A percentile compares a stretch with the other conserved stretches of the same genome.
Conservation (phyloP, 352 stramenopile genomes). For the Thalassiosira ordinaria region DNA sequence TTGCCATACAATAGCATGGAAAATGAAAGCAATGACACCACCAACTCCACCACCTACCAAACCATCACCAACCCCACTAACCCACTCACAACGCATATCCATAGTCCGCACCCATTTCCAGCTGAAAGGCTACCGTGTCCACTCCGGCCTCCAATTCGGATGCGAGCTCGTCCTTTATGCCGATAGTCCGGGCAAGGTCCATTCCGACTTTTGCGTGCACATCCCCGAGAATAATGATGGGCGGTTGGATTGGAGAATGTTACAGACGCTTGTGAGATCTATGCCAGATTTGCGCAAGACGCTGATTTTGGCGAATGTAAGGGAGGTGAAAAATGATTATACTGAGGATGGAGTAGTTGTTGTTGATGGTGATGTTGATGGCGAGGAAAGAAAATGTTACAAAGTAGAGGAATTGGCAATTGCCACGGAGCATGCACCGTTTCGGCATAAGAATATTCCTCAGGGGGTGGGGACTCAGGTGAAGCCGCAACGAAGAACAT, state of each 20-base stretch:
- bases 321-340: slow-evolving; percentile 7
- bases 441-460: slow-evolving; percentile 69
- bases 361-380: slow-evolving; percentile 7
- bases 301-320: slow-evolving; percentile 68
- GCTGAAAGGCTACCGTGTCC: slow-evolving; percentile 79
- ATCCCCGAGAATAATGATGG: slow-evolving; percentile 52
- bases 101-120: slow-evolving; percentile 72
- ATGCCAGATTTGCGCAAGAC: slow-evolving; percentile 85
- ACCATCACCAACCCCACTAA: neutral
- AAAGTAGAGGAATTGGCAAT: slow-evolving; percentile 78
- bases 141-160: slow-evolving; percentile 84
- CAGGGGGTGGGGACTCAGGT: slow-evolving; percentile 63
- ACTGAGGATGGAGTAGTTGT: slow-evolving; percentile 2
- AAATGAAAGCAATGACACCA: too few species aligned
- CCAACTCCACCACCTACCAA: neutral
- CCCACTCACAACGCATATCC: slow-evolving; percentile 47
- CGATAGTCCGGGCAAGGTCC: slow-evolving; percentile 72
- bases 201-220: slow-evolving; percentile 86
- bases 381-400: slow-evolving; percentile 25
- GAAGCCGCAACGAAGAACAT: slow-evolving; percentile 44
- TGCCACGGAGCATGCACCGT: slow-evolving; percentile 83
- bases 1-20: too few species aligned
- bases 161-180: slow-evolving; percentile 83
- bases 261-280: slow-evolving; percentile 78
- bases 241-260: slow-evolving; percentile 72